A percentile compares a stretch with the other conserved stretches of the same genome.
Conservation (phyloP, 73 alveolate genomes). For the Paramecium caudatum region DNA sequence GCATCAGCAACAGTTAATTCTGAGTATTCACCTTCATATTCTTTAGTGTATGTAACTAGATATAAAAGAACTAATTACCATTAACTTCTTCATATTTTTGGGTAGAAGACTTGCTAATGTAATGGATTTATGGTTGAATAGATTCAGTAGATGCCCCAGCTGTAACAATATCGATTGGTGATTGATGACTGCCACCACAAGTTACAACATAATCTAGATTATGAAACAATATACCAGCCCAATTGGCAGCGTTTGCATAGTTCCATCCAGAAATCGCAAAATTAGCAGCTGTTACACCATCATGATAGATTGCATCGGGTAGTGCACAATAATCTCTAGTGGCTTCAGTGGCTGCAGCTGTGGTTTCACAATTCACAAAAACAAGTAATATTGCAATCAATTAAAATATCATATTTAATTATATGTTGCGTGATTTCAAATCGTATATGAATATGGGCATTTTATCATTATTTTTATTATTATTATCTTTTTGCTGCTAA, state of each 20-base stretch:
- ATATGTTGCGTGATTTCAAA: no score
- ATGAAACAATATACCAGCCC: constrained; percentile 9
- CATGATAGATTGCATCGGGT: constrained; percentile 59
- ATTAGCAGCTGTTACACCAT: constrained; percentile 48
- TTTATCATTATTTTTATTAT: background rate
- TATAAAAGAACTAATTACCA: background rate
- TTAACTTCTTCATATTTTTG: constrained; percentile 14
- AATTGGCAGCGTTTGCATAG: constrained; percentile 26
- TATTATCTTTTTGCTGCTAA: constrained; percentile 34
- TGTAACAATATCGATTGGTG: constrained; percentile 24
- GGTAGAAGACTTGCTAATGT: background rate
- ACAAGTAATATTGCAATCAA: background rate
- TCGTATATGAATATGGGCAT: no score
- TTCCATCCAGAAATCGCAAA: constrained; percentile 52
- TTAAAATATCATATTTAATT: constrained; percentile 27
- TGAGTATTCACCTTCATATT: constrained; percentile 54
- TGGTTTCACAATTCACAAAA: background rate
- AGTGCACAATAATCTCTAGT: constrained; percentile 49
- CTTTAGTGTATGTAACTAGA: constrained; percentile 61
- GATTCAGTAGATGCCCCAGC: background rate
- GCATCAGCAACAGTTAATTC: constrained; percentile 24
- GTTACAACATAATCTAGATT: constrained; percentile 42
- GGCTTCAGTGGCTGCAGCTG: background rate
- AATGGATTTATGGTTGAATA: background rate
- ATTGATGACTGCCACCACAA: constrained; percentile 39